Base-by-base conservation (phyloP, 2,329 filamentous ascomycete genomes). In the Hypoxylon sp. region DNA sequence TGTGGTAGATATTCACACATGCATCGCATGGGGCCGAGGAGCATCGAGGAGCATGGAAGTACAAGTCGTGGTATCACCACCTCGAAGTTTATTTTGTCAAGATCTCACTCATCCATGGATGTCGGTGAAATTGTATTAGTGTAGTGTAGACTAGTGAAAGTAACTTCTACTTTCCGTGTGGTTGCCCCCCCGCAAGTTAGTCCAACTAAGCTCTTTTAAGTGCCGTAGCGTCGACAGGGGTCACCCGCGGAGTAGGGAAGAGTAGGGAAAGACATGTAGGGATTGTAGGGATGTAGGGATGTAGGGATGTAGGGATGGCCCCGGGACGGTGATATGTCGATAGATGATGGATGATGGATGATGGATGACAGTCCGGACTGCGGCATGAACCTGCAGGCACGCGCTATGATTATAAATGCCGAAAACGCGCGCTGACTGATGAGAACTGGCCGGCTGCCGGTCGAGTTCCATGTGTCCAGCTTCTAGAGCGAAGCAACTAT, bases 181-280 rank as follows among this genome's bases (percentile, higher is more conserved):
- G 51, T 53, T 22, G 22, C 45, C 26, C 49, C 61, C 67, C 61
- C 61, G 64, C 64, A 64, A 51, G 54, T 60, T 54, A 16, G 64
- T 62, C 57, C 38, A 67, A 61, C 64, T 69, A 69, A 69, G 64
- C 67, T 69, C 67, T 67, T 68, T 69, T 60, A 67, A 64, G 58
- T 69, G 64, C 67, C 67, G 67, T 63, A 61, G 54, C 55, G 40
- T 55, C n/a, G 52, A 67, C 61, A 64, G 56, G 64, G 67, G 44
- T 48, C 28, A 28, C 28, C 51, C 54, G 50, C 32, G 54, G 51
- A 65, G 58, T 57, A 56, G 54, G 54, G 42, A 57, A 57, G 26
- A 24, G 18, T 18, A 56, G 24, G 3, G 24, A 26, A 26, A 6
- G 3, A n/a, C n/a, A 26, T 3, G 46, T 18, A n/a, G 24, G 20